These are phyloP conservation scores for Colletotrichum shisoi DNA, from an alignment of 2,329 filamentous ascomycete genomes.

Conservation along the genomic window DNA sequence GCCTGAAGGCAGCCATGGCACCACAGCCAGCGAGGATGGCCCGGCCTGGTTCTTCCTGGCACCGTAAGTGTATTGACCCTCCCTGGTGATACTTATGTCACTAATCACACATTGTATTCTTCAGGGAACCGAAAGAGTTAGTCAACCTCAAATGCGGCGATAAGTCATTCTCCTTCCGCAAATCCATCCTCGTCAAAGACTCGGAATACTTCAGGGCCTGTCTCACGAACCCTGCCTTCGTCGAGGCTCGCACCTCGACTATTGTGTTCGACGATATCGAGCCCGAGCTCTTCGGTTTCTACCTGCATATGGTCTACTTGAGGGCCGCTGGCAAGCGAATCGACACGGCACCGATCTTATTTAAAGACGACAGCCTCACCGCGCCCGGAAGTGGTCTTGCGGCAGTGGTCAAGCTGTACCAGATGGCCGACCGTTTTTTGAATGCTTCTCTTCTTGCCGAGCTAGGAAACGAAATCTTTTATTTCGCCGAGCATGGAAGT, in stretches of 20 bases:
- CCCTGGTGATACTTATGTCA: background rate
- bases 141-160: background rate
- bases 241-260: background rate
- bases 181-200: background rate
- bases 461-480: background rate
- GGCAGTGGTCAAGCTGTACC: background rate
- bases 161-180: background rate
- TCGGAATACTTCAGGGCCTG: background rate
- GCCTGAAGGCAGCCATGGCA: background rate
- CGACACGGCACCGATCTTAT: background rate
- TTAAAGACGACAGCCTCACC: background rate
- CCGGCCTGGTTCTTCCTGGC: no score
- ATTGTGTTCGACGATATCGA: background rate
- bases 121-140: background rate
- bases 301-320: background rate
- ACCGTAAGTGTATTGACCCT: background rate
- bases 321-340: background rate
- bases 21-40: no score
- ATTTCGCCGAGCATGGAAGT: background rate
- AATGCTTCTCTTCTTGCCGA: background rate
- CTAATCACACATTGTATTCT: background rate
- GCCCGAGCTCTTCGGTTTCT: background rate
- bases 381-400: background rate
- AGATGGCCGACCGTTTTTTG: background rate
- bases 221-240: background rate